Conservation (phyloP, 176 grass and related monocot genomes). For the Triticum aestivum region DNA sequence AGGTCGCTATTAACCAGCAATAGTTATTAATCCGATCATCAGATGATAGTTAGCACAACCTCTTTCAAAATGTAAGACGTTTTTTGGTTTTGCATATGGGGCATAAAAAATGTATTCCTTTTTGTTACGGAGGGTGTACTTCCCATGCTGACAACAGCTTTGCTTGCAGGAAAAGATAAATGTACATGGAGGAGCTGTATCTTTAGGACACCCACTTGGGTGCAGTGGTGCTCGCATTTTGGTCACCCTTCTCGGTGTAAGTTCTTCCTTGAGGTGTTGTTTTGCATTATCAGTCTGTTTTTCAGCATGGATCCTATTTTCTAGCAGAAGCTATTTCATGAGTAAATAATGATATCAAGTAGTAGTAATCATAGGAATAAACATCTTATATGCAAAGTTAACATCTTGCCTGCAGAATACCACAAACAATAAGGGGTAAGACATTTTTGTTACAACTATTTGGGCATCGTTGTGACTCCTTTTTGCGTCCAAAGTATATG, state of each 20-base stretch:
- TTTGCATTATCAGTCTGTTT: constrained; percentile 1
- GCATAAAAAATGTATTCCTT: too few species aligned
- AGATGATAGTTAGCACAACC: background rate
- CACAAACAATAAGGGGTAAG: background rate
- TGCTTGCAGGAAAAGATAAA: constrained; percentile 71
- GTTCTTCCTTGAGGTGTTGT: constrained; percentile 23
- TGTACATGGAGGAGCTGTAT: constrained; percentile 89
- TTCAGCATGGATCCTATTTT: background rate
- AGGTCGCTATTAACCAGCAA: background rate
- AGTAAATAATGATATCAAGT: background rate
- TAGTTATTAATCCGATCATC: background rate
- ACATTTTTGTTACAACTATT: background rate
- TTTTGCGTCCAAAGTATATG: too few species aligned
- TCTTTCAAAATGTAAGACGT: too few species aligned
- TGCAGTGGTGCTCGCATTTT: constrained; percentile 90
- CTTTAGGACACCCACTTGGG: constrained; percentile 87
- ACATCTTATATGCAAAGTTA: background rate
- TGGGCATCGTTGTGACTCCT: too few species aligned
- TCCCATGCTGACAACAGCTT: constrained; percentile 1
- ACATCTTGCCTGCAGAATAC: background rate
- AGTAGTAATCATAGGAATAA: constrained; percentile 7
- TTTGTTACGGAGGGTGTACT: too few species aligned
- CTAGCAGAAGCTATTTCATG: background rate
- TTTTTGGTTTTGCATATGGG: too few species aligned
- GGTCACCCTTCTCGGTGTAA: constrained; percentile 85